Evolutionary conservation across 768 basidiomycete species (phyloP), one percentile per base, ranked within the genome.

Genomic region (Amanita molliuscula): DNA sequence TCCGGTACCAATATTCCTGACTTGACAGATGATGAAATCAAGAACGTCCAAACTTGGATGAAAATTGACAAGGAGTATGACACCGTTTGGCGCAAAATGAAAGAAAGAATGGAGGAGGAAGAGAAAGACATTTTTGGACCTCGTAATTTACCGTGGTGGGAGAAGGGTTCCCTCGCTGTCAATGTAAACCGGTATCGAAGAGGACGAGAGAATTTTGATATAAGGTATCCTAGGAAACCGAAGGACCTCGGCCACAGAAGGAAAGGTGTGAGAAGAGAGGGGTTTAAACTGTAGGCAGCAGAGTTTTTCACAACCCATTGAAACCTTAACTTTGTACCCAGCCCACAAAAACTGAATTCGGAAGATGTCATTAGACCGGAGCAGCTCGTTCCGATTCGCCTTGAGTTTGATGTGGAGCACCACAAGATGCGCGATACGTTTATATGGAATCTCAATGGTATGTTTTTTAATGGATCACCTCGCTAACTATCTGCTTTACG

Each of bases 361-460:
- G 74, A 78, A 47, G 74, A 82, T 29, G 77, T 77, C 4, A 74
- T 80, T 55, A 70, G 75, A 23, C 74, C 78, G 10, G 96, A 99
- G 60, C 75, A 81, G 57, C 83, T 99, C 23, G 84, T 98, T 3
- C 96, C 96, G 3, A 85, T 99, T 35, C 81, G 96, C n/a, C 72
- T 99, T 46, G 96, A 99, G 64, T 83, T 97, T 58, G 96, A 99
- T 58, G 84, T 94, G 43, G 96, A 97, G 50, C 87, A 89, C 59
- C 84, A 88, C 61, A 88, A 85, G 67, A 84, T 97, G 74, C 80
- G 92, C 23, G 96, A 99, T 62, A 92, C 95, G 0, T 97, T 98
- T 67, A 78, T 96, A 40, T 99, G 95, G 96, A 96, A 99, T 60
- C 66, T 94, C 40, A 86, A 87, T 55, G 95, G 94, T 96, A 50